phyloP scores from a whole-genome alignment of 345 rosid species.

The Leavenworthia alabamica region DNA sequence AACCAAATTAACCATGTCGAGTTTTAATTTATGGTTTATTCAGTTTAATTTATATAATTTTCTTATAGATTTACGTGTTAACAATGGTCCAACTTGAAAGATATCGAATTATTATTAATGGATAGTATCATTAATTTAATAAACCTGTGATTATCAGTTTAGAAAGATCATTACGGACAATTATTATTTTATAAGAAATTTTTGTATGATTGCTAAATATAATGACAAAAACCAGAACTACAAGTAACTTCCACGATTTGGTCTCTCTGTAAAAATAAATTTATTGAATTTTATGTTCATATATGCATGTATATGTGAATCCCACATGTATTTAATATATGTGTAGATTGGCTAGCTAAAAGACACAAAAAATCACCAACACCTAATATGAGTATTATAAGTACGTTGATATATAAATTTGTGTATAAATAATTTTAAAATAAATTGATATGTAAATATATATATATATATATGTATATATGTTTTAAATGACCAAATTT shows the following conservation, averaged over 20 bases:
- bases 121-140: neutral
- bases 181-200: too few relatives aligned
- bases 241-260: conserved; percentile 17
- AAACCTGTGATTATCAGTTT: conserved; percentile 6
- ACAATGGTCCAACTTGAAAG: conserved; percentile 20
- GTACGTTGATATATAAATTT: too few relatives aligned
- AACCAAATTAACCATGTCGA: too few relatives aligned
- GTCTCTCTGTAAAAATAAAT: conserved; percentile 11
- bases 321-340: conserved; percentile 13
- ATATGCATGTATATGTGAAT: conserved; percentile 13
- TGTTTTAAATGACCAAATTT: too few relatives aligned
- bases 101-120: conserved; percentile 9
- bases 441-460: too few relatives aligned
- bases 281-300: conserved; percentile 1
- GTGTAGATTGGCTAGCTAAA: conserved; percentile 22
- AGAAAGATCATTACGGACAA: neutral
- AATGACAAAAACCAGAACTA: neutral
- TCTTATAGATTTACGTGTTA: too few relatives aligned
- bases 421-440: neutral
- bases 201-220: conserved; percentile 18
- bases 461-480: too few relatives aligned
- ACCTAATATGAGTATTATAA: neutral
- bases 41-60: too few relatives aligned
- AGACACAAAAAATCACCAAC: conserved; percentile 27
- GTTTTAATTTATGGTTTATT: conserved; percentile 7